phyloP scores from a whole-genome alignment of 2,329 filamentous ascomycete genomes.

The Mycosphaerella sp. region DNA sequence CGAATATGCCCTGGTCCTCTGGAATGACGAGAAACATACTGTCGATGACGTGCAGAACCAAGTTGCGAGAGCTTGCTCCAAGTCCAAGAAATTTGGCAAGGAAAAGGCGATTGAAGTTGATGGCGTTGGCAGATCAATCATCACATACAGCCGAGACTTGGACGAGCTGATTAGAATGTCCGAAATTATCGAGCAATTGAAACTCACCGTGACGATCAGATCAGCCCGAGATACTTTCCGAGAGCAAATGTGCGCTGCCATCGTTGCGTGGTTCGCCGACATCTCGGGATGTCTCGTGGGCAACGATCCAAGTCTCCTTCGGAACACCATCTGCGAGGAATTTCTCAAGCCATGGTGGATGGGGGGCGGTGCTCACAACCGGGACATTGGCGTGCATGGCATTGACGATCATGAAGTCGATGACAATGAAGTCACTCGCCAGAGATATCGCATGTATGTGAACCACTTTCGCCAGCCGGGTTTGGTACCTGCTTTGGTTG shows the following conservation, averaged over 20 bases:
- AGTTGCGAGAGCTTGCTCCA: conserved; percentile 79
- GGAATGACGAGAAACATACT: conserved; percentile 99
- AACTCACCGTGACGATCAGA: conserved; percentile 89
- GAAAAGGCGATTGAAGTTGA: conserved; percentile 82
- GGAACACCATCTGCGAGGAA: conserved; percentile 82
- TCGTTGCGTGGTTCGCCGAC: conserved; percentile 92
- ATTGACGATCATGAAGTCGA: conserved; percentile 73
- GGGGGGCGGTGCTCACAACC: conserved; percentile 77
- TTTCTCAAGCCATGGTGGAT: conserved; percentile 80
- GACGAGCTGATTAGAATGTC: conserved; percentile 68
- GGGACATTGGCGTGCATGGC: conserved; percentile 66
- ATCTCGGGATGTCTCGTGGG: conserved; percentile 85
- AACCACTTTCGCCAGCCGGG: conserved; percentile 23
- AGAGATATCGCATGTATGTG: conserved; percentile 38
- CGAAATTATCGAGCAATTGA: conserved; percentile 86
- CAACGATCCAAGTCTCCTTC: conserved; percentile 68
- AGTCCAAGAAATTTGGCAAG: conserved; percentile 61
- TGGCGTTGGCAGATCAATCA: conserved; percentile 75
- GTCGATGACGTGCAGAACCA: conserved; percentile 85
- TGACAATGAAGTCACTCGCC: conserved; percentile 40
- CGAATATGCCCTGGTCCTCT: conserved; percentile 80
- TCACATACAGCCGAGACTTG: conserved; percentile 69
- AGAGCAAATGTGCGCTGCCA: conserved; percentile 97
- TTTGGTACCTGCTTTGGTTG: conserved; percentile 12
- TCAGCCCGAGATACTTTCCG: conserved; percentile 92